Percentiles rank a stretch among this genome's conserved stretches.
phyloP scores from a whole-genome alignment of 306 rosid species.

The Begonia fuchsioides region DNA sequence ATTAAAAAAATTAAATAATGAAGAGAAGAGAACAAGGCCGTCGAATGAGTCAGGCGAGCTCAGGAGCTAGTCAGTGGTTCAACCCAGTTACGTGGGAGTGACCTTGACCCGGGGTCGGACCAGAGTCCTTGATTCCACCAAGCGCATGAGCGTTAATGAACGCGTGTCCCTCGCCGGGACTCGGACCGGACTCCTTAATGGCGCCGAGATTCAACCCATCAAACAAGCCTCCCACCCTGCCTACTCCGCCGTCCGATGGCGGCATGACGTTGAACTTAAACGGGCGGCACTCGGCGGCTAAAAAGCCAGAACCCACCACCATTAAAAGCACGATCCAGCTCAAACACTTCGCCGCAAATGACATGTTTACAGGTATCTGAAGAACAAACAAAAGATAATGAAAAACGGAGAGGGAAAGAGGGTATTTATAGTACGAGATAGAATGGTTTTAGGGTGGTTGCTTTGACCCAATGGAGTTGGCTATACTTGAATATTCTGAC shows the following conservation, averaged over 20 bases:
- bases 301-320: neutral
- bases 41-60: no score
- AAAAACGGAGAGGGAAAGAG: neutral
- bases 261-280: neutral
- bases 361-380: neutral
- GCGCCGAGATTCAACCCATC: neutral
- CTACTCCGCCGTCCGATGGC: neutral
- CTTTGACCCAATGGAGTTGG: no score
- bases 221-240: neutral
- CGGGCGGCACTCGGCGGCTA: neutral
- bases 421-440: neutral
- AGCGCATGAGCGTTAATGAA: neutral
- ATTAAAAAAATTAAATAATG: no score
- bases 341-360: neutral
- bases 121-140: conserved; percentile 13
- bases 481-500: no score
- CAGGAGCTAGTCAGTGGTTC: neutral
- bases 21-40: no score
- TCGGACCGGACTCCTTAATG: neutral
- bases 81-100: conserved; percentile 2
- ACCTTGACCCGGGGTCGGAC: conserved; percentile 7
- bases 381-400: no score
- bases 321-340: neutral
- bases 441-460: no score
- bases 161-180: neutral